Evolutionary conservation across 176 grass and related monocot species (phyloP).

Genomic region (Oryza glumipatula): DNA sequence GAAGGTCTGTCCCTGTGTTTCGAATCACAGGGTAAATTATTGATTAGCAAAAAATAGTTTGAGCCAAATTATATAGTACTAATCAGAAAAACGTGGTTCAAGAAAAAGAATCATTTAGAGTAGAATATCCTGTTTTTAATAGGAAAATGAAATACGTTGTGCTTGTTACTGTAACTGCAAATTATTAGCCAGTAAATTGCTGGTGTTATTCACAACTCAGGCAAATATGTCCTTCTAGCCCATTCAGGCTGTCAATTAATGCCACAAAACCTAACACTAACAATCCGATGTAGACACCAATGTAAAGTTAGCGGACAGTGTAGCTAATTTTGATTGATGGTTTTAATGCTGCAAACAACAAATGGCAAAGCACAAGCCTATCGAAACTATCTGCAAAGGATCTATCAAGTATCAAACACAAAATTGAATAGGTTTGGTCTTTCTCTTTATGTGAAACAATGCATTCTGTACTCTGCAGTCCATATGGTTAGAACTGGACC

Average conservation of each 20-base stretch:
- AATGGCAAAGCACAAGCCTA: background rate
- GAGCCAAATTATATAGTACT: background rate
- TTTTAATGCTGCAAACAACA: conserved; percentile 10
- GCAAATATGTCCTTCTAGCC: background rate
- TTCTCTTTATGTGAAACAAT: background rate
- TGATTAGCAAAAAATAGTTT: background rate
- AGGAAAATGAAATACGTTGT: background rate
- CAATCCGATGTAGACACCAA: conserved; percentile 10
- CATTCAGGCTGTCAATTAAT: conserved; percentile 2
- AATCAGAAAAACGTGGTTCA: background rate
- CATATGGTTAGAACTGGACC: background rate
- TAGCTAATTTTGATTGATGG: conserved; percentile 19
- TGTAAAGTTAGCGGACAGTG: conserved; percentile 31
- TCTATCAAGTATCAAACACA: background rate
- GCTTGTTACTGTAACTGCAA: background rate
- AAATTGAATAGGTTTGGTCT: background rate
- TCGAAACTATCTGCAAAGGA: background rate
- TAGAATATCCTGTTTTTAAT: background rate
- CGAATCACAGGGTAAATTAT: conserved; percentile 4
- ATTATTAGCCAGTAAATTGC: conserved; percentile 7
- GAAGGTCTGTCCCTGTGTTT: conserved; percentile 54
- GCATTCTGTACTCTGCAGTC: background rate
- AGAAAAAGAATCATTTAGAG: background rate
- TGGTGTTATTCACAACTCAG: conserved; percentile 16
- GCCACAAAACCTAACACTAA: background rate